Conservation (phyloP, 83 land plant genomes). For the Isoetes engelmannii region DNA sequence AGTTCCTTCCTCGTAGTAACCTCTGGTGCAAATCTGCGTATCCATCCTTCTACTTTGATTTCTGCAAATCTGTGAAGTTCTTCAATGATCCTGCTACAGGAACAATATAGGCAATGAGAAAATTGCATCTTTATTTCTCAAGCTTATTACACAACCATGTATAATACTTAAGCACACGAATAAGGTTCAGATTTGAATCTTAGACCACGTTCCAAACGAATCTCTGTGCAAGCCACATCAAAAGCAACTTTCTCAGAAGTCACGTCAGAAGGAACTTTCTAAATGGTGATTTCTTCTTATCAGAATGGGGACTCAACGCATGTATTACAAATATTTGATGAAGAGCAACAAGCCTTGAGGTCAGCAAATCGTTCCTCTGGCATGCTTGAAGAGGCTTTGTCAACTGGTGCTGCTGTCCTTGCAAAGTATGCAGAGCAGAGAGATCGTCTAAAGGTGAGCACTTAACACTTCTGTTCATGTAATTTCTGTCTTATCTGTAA, state of each 20-base stretch:
- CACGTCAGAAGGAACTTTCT: not conserved
- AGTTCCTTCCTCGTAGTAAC: not conserved
- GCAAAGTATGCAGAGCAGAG: constrained; percentile 66
- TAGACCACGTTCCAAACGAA: too few relatives aligned
- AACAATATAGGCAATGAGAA: too few relatives aligned
- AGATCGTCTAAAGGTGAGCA: constrained; percentile 69
- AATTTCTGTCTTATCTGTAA: not conserved
- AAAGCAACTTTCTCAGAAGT: not conserved
- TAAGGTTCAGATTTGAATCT: too few relatives aligned
- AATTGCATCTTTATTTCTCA: too few relatives aligned
- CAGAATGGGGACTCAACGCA: constrained; percentile 31
- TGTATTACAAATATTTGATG: constrained; percentile 64
- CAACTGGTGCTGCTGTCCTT: constrained; percentile 69
- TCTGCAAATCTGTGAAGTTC: too few relatives aligned
- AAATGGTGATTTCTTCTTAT: not conserved
- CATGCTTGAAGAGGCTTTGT: constrained; percentile 66
- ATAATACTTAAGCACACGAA: too few relatives aligned
- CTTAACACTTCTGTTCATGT: not conserved
- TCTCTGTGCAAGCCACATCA: not conserved
- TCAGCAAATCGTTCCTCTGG: constrained; percentile 57
- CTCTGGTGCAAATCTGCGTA: not conserved
- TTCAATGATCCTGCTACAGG: too few relatives aligned
- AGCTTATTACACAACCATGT: too few relatives aligned
- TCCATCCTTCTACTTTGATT: not conserved
- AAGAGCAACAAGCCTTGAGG: constrained; percentile 58